These are phyloP conservation scores for Comarum palustre DNA, from an alignment of 306 rosid genomes.

Conservation along the genomic window DNA sequence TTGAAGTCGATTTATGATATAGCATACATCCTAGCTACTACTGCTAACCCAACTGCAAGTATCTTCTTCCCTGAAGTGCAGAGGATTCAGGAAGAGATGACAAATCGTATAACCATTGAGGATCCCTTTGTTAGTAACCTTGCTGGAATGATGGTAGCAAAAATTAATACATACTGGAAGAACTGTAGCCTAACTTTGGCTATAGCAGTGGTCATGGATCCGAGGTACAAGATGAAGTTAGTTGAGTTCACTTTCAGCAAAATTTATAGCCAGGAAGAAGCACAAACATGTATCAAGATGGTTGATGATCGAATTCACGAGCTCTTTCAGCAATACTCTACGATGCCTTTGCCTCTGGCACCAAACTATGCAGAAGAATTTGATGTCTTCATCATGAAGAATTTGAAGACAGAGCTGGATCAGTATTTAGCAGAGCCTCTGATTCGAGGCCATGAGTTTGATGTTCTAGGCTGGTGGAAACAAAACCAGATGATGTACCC, in stretches of 20 bases:
- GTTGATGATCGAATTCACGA: constrained; percentile 86
- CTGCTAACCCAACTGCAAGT: constrained; percentile 60
- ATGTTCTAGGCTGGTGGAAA: constrained; percentile 87
- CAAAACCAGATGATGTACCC: constrained; percentile 78
- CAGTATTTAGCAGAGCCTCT: constrained; percentile 82
- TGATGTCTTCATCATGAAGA: constrained; percentile 87
- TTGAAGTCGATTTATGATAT: constrained; percentile 74
- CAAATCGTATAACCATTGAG: constrained; percentile 48
- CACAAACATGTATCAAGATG: constrained; percentile 52
- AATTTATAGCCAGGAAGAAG: constrained; percentile 54
- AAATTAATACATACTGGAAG: constrained; percentile 73
- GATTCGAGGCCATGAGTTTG: constrained; percentile 70
- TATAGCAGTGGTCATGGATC: constrained; percentile 86
- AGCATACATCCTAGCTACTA: constrained; percentile 56
- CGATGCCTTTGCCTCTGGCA: constrained; percentile 70
- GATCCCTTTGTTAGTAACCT: constrained; percentile 57
- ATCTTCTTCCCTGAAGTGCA: constrained; percentile 77
- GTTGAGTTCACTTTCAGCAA: constrained; percentile 89
- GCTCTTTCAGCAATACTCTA: constrained; percentile 68
- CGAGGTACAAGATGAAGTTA: constrained; percentile 89
- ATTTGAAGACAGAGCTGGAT: constrained; percentile 74
- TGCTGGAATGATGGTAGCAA: constrained; percentile 54
- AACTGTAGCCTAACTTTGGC: constrained; percentile 75
- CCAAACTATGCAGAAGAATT: constrained; percentile 75
- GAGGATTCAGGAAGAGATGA: constrained; percentile 64